A percentile compares a stretch with the other conserved stretches of the same genome.
These are phyloP conservation scores for Microthlaspi erraticum DNA, from an alignment of 345 rosid genomes.

Conservation along the genomic window DNA sequence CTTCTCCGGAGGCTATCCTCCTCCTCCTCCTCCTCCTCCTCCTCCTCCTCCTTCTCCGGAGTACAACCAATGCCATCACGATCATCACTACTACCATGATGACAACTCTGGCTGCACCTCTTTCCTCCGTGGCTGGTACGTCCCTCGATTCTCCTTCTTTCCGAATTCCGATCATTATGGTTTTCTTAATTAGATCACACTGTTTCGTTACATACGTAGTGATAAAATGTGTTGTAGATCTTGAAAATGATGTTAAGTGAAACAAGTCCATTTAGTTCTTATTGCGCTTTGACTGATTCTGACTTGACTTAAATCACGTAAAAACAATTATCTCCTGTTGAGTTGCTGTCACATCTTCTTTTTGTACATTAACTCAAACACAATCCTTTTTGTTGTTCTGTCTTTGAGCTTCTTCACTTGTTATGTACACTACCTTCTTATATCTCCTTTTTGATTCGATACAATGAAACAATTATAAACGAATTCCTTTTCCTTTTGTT, in stretches of 20 bases:
- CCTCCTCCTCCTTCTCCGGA: conserved; percentile 47
- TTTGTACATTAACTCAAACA: neutral
- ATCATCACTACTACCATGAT: conserved; percentile 51
- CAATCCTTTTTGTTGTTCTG: conserved; percentile 1
- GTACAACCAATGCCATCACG: conserved; percentile 49
- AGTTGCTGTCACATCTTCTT: conserved; percentile 6
- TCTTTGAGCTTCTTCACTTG: neutral
- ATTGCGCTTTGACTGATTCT: too few species aligned
- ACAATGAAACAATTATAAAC: neutral
- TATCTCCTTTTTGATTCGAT: neutral
- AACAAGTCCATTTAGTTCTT: too few species aligned
- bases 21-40: conserved; percentile 50
- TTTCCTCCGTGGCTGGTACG: conserved; percentile 69
- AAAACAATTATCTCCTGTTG: neutral
- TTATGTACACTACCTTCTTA: too few species aligned
- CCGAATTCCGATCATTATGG: too few species aligned
- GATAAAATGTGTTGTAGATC: too few species aligned
- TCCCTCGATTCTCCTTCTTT: neutral
- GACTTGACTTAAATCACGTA: neutral
- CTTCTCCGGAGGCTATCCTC: conserved; percentile 63
- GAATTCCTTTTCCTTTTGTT: conserved; percentile 1
- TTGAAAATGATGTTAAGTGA: too few species aligned
- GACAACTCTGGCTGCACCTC: conserved; percentile 56
- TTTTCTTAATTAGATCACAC: neutral
- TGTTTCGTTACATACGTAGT: neutral